Base-by-base conservation (phyloP, 805 yeast genomes). In the Hanseniaspora valbyensis region DNA sequence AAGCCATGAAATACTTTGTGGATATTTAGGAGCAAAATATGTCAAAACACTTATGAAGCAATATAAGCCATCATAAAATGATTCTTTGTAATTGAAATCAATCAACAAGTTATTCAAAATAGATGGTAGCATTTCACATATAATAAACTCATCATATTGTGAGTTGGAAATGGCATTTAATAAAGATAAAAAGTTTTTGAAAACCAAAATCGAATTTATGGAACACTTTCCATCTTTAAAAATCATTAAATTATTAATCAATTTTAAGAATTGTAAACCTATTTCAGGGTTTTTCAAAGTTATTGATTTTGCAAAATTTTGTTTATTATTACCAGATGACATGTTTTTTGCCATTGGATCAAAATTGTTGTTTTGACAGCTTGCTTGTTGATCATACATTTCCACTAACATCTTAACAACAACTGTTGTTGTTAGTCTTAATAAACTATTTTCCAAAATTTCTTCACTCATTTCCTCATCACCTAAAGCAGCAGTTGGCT, bases 391-490 rank as follows among this genome's bases (percentile, higher is more conserved):
- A 1, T 95, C 94, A 29, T 84, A 83, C 44, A 88, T 71, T 61
- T 90, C 97, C 65, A 89, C 85, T 55, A 92, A 66, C 60, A 89
- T 72, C 53, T 96, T 71, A 49, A 83, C 95, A 10, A 86, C 86
- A 3, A 94, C 89, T 1, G 95, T 95, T 0, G 97, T 89, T 36
- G 92, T 74, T 63, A 92, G 97, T 57, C 98, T 73, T 53, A 90
- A 69, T 71, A 90, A 75, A 64, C 90, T 95, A 62, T 92, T 98
- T 57, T 90, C 96, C 84, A 92, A 82, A 94, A 92, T 92, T 61
- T 92, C 98, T 57, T 89, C 96, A n/a, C 92, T 81, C 59, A 90
- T 71, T 22, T 87, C 85, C 48, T 80, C 89, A 58, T 88, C 95
- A 54, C 79, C 81, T 39, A 74, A 73, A 2, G 83, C 81, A 29